Evolutionary conservation across 768 basidiomycete species (phyloP).

Genomic region (Agaricus blazei): DNA sequence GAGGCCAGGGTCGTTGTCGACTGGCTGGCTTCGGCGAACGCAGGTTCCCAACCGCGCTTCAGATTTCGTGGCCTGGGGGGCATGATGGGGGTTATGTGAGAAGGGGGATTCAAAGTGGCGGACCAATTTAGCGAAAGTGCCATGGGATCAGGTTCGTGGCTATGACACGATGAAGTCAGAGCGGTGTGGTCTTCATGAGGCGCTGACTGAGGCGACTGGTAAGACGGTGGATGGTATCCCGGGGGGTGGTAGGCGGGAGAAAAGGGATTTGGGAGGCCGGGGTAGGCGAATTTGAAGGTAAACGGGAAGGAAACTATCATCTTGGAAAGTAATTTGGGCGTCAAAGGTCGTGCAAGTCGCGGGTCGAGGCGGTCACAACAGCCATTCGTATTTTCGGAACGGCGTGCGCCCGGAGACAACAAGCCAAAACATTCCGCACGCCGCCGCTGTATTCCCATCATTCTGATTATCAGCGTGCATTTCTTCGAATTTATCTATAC

Average conservation of each 20-base stretch:
- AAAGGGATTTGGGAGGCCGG: constrained; percentile 68
- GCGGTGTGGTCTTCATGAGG: constrained; percentile 8
- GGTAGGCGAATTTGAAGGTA: constrained; percentile 63
- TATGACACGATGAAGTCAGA: too few species aligned
- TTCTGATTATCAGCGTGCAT: background rate
- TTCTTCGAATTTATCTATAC: too few species aligned
- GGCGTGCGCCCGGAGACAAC: too few species aligned
- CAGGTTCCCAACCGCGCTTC: constrained; percentile 74
- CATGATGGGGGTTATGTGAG: constrained; percentile 18
- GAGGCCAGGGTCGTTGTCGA: constrained; percentile 48
- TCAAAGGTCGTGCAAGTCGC: too few species aligned
- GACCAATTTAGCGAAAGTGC: constrained; percentile 13
- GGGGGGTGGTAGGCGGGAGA: constrained; percentile 14
- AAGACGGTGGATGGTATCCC: constrained; percentile 15
- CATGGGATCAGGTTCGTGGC: background rate
- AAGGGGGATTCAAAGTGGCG: constrained; percentile 26
- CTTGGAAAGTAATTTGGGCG: too few species aligned
- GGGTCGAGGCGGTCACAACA: too few species aligned
- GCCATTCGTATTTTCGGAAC: too few species aligned
- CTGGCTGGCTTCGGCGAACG: constrained; percentile 48
- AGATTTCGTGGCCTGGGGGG: constrained; percentile 26
- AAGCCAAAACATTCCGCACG: background rate
- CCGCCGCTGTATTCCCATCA: background rate
- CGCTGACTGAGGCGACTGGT: background rate
- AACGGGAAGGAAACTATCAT: constrained; percentile 49